phyloP scores from a whole-genome alignment of 345 rosid species.

The Zanthoxylum bungeanum region DNA sequence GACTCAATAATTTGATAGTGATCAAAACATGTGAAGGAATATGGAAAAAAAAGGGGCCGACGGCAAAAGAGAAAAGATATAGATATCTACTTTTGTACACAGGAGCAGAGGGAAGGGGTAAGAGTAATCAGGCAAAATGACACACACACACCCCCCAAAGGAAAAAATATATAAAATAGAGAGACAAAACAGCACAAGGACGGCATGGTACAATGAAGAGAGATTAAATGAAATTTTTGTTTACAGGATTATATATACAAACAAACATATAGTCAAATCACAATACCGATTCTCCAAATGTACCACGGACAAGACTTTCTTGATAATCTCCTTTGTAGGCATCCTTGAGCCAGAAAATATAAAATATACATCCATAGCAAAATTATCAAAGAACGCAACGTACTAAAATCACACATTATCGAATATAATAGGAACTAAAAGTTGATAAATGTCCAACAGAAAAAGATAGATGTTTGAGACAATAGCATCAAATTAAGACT shows the following conservation, averaged over 20 bases:
- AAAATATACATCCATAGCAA: neutral
- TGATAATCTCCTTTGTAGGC: neutral
- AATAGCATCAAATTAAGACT: neutral
- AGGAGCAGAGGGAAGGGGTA: neutral
- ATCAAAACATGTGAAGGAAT: neutral
- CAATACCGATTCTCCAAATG: neutral
- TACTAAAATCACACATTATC: neutral
- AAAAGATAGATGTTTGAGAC: neutral
- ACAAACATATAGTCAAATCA: neutral
- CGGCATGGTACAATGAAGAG: neutral
- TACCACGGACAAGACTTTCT: neutral
- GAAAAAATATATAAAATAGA: neutral
- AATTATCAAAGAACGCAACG: neutral
- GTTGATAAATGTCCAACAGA: neutral
- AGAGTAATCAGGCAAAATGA: neutral
- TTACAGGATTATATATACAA: neutral
- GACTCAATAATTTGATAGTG: neutral
- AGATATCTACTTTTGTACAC: neutral
- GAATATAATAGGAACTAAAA: neutral
- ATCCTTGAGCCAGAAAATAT: neutral
- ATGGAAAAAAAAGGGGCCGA: neutral
- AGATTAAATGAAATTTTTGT: neutral
- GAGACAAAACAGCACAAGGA: neutral
- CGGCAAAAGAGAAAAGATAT: neutral
- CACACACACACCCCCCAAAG: neutral